Conservation (phyloP, 202 grass and related monocot genomes). For the Eragrostis tef region DNA sequence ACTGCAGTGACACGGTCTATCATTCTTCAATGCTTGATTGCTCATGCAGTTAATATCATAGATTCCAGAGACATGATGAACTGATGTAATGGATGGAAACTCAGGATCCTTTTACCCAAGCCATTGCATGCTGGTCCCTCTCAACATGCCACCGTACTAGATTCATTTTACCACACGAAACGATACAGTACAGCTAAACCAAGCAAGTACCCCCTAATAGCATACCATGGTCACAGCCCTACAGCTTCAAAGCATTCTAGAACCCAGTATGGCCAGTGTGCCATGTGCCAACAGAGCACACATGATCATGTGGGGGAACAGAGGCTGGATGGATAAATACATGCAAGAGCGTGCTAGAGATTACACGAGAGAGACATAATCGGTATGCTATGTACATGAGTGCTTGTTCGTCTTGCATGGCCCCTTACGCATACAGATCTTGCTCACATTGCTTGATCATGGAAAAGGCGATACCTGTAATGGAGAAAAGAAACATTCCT, state of each 20-base stretch:
- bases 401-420: background rate
- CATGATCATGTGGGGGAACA: background rate
- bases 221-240: background rate
- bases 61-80: background rate
- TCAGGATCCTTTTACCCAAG: too few relatives aligned
- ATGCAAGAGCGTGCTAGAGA: background rate
- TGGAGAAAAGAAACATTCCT: background rate
- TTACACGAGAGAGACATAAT: background rate
- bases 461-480: conserved; percentile 48
- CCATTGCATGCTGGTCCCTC: background rate
- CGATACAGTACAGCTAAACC: background rate
- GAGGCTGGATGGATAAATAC: conserved; percentile 17
- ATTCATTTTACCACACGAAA: background rate
- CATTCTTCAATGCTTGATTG: background rate
- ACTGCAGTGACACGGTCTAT: background rate
- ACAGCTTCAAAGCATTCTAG: background rate
- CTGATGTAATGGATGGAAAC: too few relatives aligned
- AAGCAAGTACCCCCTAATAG: background rate
- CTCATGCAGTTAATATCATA: background rate
- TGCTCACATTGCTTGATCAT: conserved; percentile 23
- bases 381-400: conserved; percentile 6
- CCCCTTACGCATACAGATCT: background rate
- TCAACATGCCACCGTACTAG: background rate
- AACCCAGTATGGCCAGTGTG: background rate
- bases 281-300: background rate